A percentile compares a stretch with the other conserved stretches of the same genome.
These are phyloP conservation scores for Alopecurus myosuroides DNA, from an alignment of 176 grass and related monocot species.

Conservation along the genomic window DNA sequence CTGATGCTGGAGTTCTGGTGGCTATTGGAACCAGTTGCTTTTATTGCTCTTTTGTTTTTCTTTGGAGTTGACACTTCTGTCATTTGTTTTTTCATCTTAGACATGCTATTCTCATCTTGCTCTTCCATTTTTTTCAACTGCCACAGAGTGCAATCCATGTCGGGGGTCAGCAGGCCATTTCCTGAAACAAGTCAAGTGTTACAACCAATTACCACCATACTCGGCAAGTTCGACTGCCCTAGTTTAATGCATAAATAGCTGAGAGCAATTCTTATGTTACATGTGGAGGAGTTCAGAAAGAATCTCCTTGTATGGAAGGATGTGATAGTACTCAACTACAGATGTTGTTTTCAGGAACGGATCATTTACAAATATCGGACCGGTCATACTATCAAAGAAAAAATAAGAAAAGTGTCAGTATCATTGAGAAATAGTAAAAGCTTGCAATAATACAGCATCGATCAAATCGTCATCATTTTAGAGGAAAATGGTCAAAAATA, in stretches of 20 bases:
- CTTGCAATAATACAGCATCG: neutral
- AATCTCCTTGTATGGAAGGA: slow-evolving; percentile 57
- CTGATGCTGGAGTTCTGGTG: neutral
- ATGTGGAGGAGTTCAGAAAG: slow-evolving; percentile 25
- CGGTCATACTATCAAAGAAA: slow-evolving; percentile 34
- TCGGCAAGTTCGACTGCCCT: neutral
- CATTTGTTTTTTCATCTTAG: neutral
- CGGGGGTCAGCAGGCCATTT: slow-evolving; percentile 7
- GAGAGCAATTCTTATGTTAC: slow-evolving; percentile 29
- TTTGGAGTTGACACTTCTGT: slow-evolving; percentile 8
- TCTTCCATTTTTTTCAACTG: slow-evolving; percentile 27
- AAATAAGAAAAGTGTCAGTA: neutral
- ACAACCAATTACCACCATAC: neutral
- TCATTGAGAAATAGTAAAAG: neutral
- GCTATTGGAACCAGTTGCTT: neutral
- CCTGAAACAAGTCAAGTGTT: slow-evolving; percentile 28
- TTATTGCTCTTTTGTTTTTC: slow-evolving; percentile 15
- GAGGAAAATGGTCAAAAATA: neutral
- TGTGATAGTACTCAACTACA: slow-evolving; percentile 47
- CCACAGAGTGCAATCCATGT: slow-evolving; percentile 17
- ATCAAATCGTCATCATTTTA: neutral
- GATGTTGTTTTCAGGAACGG: slow-evolving; percentile 12
- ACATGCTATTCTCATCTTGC: slow-evolving; percentile 34
- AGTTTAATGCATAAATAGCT: neutral
- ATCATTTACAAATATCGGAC: slow-evolving; percentile 35